Evolutionary conservation across 495 filamentous ascomycete genomes (phyloP).

Genomic region (Aspergillus carlsbadensis): DNA sequence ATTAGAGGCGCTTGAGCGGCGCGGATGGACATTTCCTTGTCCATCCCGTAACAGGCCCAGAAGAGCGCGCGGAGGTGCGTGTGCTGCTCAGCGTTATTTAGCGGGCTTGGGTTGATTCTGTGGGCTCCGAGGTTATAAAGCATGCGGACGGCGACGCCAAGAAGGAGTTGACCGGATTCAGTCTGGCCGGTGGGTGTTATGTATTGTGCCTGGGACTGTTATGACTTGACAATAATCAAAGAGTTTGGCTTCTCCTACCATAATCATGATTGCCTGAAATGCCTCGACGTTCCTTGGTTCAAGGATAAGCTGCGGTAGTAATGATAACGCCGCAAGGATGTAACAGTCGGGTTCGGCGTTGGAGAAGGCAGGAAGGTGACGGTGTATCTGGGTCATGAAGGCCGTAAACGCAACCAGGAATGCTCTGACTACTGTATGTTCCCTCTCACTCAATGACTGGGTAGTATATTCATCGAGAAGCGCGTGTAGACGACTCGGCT

Average conservation of each 20-base stretch:
- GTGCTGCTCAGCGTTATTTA: neutral
- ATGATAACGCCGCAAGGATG: conserved; percentile 18
- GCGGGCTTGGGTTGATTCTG: conserved; percentile 1
- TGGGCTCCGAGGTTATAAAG: conserved; percentile 25
- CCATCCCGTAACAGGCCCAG: conserved; percentile 36
- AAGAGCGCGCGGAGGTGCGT: conserved; percentile 33
- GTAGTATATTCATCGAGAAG: conserved; percentile 16
- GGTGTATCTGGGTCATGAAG: conserved; percentile 25
- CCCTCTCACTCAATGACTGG: conserved; percentile 1
- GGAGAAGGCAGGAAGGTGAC: conserved; percentile 21
- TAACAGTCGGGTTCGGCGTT: conserved; percentile 27
- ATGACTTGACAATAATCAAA: neutral
- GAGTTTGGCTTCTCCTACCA: too few species aligned
- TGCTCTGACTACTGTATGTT: conserved; percentile 4
- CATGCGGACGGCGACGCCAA: conserved; percentile 23
- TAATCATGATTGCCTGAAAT: conserved; percentile 23
- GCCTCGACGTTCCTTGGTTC: conserved; percentile 29
- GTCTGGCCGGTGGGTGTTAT: conserved; percentile 24
- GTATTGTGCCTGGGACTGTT: conserved; percentile 17
- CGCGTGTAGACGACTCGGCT: conserved; percentile 12
- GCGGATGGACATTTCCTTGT: conserved; percentile 34
- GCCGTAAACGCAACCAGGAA: conserved; percentile 29
- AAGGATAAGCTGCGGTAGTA: conserved; percentile 24
- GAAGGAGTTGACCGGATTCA: conserved; percentile 21
- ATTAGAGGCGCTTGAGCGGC: conserved; percentile 27